Base-by-base conservation (phyloP, 2,329 filamentous ascomycete genomes). In the Alternaria novae-zelandiae region DNA sequence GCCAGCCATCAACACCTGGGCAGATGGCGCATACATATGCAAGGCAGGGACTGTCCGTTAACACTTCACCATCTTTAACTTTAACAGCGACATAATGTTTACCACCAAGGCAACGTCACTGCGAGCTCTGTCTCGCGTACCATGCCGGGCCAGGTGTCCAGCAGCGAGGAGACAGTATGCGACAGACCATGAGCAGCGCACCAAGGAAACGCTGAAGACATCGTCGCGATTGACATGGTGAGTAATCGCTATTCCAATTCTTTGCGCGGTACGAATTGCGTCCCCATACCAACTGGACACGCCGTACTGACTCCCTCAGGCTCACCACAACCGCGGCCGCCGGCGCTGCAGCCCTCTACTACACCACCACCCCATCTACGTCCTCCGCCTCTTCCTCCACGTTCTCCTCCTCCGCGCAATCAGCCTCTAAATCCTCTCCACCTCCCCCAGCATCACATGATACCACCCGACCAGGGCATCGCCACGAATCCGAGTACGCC, bases 201-300 rank as follows among this genome's bases (percentile, higher is more conserved):
- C 69, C 2, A 55, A 70, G 54, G 51, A 66, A 32, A 70, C 62
- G 26, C 50, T 71, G 21, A 67, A 70, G 26, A 57, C 51, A 26
- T 71, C 69, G 3, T 71, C 67, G 43, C 55, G 62, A 59, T 61
- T 71, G 54, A 71, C 67, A 1, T 71, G 69, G 69, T 71, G 15
- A 61, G 65, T 57, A 43, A 17, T 56, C 15, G 36, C 28, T 10
- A 54, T 54, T 36, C 9, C 45, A 57, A 41, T 20, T 28, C 44
- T 57, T 17, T 46, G 56, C 44, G 54, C 49, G 15, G 15, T 5
- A 32, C 54, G 36, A 13, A n/a, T 49, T 55, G 43, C 41, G 21
- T 54, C 26, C 7, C n/a, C 44, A 43, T 23, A 17, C 50, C 43
- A 17, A 3, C 30, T 36, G 28, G 21, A 50, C 4, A 43, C 21